Percentiles rank a stretch among this genome's conserved stretches.
Evolutionary conservation across 768 basidiomycete genomes (phyloP).

Genomic region (Coprinopsis sp.): DNA sequence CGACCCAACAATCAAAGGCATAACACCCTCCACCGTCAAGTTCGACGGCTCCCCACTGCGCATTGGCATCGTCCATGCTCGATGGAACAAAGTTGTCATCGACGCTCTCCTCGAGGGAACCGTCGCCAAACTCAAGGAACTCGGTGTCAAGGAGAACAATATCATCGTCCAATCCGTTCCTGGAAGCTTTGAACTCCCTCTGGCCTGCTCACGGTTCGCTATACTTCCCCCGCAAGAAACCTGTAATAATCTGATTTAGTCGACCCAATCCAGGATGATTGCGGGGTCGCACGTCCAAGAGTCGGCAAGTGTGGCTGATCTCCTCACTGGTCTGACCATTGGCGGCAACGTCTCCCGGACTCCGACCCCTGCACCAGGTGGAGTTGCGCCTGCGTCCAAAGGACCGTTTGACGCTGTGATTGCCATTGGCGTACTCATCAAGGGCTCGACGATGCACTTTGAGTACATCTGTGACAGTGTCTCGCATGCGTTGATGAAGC

Average conservation of each 20-base stretch:
- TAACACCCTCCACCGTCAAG: conserved; percentile 49
- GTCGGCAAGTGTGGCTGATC: conserved; percentile 71
- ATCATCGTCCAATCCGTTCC: conserved; percentile 91
- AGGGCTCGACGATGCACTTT: conserved; percentile 98
- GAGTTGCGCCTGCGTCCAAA: conserved; percentile 33
- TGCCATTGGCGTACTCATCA: conserved; percentile 97
- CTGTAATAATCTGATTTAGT: conserved; percentile 9
- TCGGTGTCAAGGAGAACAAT: conserved; percentile 85
- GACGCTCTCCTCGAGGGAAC: conserved; percentile 81
- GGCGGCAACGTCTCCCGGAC: conserved; percentile 36
- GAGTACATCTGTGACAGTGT: conserved; percentile 98
- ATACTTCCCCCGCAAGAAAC: conserved; percentile 3
- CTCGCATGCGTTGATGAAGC: conserved; percentile 89
- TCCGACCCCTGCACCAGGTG: conserved; percentile 46
- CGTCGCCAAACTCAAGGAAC: conserved; percentile 70
- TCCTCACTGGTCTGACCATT: conserved; percentile 63
- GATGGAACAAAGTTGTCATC: conserved; percentile 92
- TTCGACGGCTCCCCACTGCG: conserved; percentile 81
- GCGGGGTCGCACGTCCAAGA: conserved; percentile 81
- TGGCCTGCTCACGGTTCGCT: conserved; percentile 75
- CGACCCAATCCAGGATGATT: conserved; percentile 61
- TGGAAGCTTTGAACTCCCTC: conserved; percentile 93
- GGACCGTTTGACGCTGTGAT: conserved; percentile 92
- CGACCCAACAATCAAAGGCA: conserved; percentile 70
- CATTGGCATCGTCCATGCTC: conserved; percentile 89